Evolutionary conservation across 768 basidiomycete genomes (phyloP), one percentile per base, ranked within the genome.

Genomic region (Harrya chromipes): DNA sequence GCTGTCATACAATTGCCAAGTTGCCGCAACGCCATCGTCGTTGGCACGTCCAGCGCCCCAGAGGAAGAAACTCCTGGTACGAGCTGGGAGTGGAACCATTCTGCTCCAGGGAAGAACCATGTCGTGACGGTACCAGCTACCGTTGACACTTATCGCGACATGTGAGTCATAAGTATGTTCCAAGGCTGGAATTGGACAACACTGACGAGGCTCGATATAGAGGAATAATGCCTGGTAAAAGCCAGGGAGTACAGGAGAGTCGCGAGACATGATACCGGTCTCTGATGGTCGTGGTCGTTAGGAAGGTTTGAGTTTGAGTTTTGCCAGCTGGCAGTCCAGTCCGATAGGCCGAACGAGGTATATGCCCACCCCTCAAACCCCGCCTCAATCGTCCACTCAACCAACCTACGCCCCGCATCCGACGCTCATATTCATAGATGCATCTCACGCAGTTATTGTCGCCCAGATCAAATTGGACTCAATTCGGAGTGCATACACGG

Each of bases 31-130:
- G 77, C 78, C 78, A 86, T 84, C 16, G 67, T 70, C 6, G 80
- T 77, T 29, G 81, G 72, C 34, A 72, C 61, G 41, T 84, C 80
- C 41, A 81, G 60, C 6, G 64, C 38, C n/a, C 40, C 55, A 0
- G 63, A 48, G 0, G 63, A 49, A n/a, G 57, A 47, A 7, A 20
- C 6, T 3, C 2, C 29, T 2, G 85, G 85, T 36, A 86, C 75
- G 46, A 88, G 79, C 53, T 83, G 74, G 56, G 79, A 72, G 59
- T 83, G 78, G 55, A 85, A 87, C 83, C 85, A 85, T 14, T 71
- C 68, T 20, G 84, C 71, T 12, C 86, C 84, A 7, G 83, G 83
- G 50, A 69, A 75, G 38, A 76, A 56, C 78, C 81, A 83, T 21
- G 76, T 73, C 54, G 81, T 60, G 39, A 82, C 35, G 31, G 75